Evolutionary conservation across 192 early-diverging fungal genomes (phyloP), one percentile per base, ranked within the genome.

Genomic region (Podila verticillata): DNA sequence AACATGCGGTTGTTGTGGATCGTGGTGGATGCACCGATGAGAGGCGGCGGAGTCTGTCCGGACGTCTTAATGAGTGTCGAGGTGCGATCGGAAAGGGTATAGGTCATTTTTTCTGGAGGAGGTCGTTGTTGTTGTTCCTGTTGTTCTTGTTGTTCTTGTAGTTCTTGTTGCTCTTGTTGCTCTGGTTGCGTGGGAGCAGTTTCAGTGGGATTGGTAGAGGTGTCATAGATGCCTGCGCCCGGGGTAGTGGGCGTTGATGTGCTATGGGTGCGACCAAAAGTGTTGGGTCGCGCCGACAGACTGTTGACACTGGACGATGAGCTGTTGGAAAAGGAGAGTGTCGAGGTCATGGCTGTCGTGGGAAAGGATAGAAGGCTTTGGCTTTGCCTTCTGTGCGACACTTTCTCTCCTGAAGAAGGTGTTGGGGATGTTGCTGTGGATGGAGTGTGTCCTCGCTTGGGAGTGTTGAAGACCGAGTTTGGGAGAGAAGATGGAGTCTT

Each of bases 11-110:
- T 86, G 26, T 82, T 73, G 49, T 91, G 75, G n/a, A 91, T 86
- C 15, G 90, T 86, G 35, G 85, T 68, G 0, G 92, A 88, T 49
- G 89, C 86, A 34, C 92, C 92, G 2, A 92, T 90, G 32, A 93
- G 73, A 7, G 92, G 87, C 12, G 92, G 92, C 4, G 92, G 92
- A 30, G 89, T 82, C 34, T 92, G 89, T 28, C 92, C 92, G 17
- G 75, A 89, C 26, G 85, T 85, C 47, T 63, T 35, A 1, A 75
- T 68, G 7, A 82, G 48, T 44, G 77, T 75, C 26, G 87, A 85
- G 8, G 84, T 86, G n/a, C 86, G 81, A 66, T 84, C 85, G 12
- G 87, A 77, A 48, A 88, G 71, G 26, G 87, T 80, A 49, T 72
- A 80, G 12, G 77, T 62, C 29, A 72, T 65, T 54, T 63, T 68